phyloP scores from a whole-genome alignment of 225 moss, liverwort and hornwort genomes.

The Antitrichia curtipendula region DNA sequence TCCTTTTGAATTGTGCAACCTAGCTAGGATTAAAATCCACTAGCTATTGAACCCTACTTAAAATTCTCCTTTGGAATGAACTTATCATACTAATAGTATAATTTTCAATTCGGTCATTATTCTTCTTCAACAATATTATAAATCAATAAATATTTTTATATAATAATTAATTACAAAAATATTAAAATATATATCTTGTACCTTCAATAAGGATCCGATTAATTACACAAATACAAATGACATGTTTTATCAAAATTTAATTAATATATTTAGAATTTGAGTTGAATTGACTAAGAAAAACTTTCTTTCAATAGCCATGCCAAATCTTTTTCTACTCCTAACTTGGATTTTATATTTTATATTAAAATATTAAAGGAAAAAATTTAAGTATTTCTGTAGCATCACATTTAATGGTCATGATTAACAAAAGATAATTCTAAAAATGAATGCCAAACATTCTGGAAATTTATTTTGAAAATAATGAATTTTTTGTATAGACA shows the following conservation, averaged over 20 bases:
- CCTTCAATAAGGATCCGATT: neutral
- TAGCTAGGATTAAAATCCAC: no score
- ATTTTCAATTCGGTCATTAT: no score
- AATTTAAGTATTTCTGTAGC: neutral
- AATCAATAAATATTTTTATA: neutral
- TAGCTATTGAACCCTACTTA: no score
- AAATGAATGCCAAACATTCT: neutral
- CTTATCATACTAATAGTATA: no score
- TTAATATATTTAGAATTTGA: neutral
- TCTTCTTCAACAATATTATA: no score
- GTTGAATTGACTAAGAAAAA: neutral
- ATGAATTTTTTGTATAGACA: rapidly evolving
- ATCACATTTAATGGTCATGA: rapidly evolving
- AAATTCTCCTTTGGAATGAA: no score
- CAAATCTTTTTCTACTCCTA: rapidly evolving
- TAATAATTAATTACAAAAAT: neutral
- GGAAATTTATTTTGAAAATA: no score
- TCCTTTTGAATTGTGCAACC: no score
- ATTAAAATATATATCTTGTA: rapidly evolving
- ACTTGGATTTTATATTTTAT: neutral
- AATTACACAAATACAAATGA: neutral
- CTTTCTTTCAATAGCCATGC: neutral
- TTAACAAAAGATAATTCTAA: neutral
- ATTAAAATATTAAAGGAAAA: neutral
- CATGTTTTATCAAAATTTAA: neutral